Conservation (phyloP, 306 rosid species). For the Cucumis melo region DNA sequence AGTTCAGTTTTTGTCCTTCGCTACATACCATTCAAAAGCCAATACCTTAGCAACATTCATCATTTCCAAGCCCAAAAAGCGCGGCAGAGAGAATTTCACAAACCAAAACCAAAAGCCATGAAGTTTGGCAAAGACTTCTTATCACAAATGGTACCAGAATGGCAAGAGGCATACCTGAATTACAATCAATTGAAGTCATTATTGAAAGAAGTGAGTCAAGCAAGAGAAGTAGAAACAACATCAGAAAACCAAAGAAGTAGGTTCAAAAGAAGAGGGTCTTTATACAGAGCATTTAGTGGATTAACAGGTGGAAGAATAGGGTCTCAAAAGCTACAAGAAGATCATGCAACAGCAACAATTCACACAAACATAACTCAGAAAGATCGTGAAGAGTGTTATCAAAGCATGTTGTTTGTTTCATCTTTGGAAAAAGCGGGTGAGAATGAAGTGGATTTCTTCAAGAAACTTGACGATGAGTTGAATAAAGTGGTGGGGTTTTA, state of each 20-base stretch:
- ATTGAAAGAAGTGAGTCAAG: slow-evolving; percentile 26
- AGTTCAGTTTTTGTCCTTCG: too few species aligned
- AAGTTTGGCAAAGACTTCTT: slow-evolving; percentile 66
- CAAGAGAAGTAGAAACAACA: background rate
- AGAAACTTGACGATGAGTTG: slow-evolving; percentile 53
- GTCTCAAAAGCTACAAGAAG: slow-evolving; percentile 21
- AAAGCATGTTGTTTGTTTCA: slow-evolving; percentile 28
- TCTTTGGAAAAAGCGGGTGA: slow-evolving; percentile 26
- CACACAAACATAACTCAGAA: slow-evolving; percentile 21
- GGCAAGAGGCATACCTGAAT: slow-evolving; percentile 69
- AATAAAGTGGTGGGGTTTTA: slow-evolving; percentile 49
- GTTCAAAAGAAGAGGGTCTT: slow-evolving; percentile 34
- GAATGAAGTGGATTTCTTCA: slow-evolving; percentile 33
- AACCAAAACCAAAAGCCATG: slow-evolving; percentile 20
- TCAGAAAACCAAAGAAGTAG: slow-evolving; percentile 6
- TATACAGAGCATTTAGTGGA: slow-evolving; percentile 65
- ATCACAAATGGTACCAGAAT: slow-evolving; percentile 66
- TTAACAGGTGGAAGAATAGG: slow-evolving; percentile 15
- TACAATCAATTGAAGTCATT: slow-evolving; percentile 40
- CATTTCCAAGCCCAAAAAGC: too few species aligned
- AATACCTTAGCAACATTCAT: too few species aligned
- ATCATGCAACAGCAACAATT: slow-evolving; percentile 8
- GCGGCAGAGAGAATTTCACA: too few species aligned
- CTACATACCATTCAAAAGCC: too few species aligned
- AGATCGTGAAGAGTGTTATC: slow-evolving; percentile 22